phyloP scores from a whole-genome alignment of 768 basidiomycete species.

The Leccinum sublutescens region DNA sequence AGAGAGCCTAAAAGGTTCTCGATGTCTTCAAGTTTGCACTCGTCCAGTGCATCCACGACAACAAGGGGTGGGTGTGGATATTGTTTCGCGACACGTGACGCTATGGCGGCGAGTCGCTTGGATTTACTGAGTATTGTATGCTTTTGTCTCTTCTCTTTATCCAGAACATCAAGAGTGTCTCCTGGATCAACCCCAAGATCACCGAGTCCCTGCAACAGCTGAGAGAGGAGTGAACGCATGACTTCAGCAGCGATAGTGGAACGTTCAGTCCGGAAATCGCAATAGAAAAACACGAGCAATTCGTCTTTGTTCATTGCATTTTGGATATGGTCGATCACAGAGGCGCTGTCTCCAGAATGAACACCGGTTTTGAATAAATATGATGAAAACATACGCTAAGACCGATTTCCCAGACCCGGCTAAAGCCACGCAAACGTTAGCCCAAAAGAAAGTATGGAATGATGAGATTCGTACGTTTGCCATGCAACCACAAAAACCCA shows the following conservation, averaged over 20 bases:
- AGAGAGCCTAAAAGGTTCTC: background rate
- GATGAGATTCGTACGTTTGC: background rate
- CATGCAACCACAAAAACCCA: background rate
- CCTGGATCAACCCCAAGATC: background rate
- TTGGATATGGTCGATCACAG: background rate
- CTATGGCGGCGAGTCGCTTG: background rate
- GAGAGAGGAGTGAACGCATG: background rate
- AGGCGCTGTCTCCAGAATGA: background rate
- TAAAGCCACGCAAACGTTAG: background rate
- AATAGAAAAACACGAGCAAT: background rate
- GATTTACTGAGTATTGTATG: background rate
- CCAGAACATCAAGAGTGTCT: background rate
- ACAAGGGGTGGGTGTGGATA: conserved; percentile 1
- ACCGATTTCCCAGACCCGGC: background rate
- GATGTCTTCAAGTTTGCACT: conserved; percentile 8
- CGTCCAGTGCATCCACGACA: conserved; percentile 17
- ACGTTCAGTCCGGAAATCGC: background rate
- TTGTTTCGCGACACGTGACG: background rate
- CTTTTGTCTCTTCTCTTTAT: background rate
- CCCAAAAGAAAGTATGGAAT: background rate
- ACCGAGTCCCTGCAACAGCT: background rate
- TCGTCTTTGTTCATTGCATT: background rate
- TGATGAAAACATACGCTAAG: background rate
- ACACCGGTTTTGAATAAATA: background rate
- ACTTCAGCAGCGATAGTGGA: background rate